A percentile compares a stretch with the other conserved stretches of the same genome.
Evolutionary conservation across 2,329 filamentous ascomycete species (phyloP).

Genomic region (Claviceps arundinis): DNA sequence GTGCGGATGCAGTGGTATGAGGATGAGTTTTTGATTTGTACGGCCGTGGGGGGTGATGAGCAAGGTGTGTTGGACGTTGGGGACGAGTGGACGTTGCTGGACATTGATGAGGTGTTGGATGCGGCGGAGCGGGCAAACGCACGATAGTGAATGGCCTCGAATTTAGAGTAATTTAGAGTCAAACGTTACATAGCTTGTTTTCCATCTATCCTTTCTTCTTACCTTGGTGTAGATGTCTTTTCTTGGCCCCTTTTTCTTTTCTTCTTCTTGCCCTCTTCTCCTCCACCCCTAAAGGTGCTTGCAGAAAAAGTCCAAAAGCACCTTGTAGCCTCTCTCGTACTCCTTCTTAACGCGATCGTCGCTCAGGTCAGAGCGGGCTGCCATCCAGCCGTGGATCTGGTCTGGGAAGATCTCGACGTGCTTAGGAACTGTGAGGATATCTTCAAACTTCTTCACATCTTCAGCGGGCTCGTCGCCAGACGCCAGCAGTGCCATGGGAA

Average conservation of each 20-base stretch:
- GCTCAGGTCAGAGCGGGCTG: slow-evolving; percentile 46
- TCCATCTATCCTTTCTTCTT: not conserved
- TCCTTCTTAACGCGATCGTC: slow-evolving; percentile 45
- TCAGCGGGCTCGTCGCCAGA: slow-evolving; percentile 49
- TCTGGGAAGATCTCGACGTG: slow-evolving; percentile 52
- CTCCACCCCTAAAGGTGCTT: slow-evolving; percentile 28
- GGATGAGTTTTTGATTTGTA: slow-evolving; percentile 42
- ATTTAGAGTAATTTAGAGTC: no score
- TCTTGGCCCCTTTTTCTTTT: not conserved
- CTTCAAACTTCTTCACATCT: slow-evolving; percentile 42
- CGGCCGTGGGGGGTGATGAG: slow-evolving; percentile 31
- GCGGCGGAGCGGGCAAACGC: slow-evolving; percentile 24
- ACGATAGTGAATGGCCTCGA: not conserved
- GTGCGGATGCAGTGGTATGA: slow-evolving; percentile 25
- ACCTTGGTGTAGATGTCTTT: not conserved
- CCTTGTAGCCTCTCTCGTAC: slow-evolving; percentile 48
- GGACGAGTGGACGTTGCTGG: slow-evolving; percentile 12
- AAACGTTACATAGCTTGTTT: no score
- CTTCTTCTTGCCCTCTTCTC: not conserved
- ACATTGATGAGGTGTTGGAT: slow-evolving; percentile 31
- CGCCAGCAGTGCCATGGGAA: slow-evolving; percentile 50
- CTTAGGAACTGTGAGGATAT: slow-evolving; percentile 38
- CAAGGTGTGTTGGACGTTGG: slow-evolving; percentile 26
- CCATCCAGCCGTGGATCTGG: slow-evolving; percentile 66
- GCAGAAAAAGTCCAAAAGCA: slow-evolving; percentile 42